These are phyloP conservation scores for Hibiscus mutabilis DNA, from an alignment of 345 rosid genomes.

Conservation along the genomic window DNA sequence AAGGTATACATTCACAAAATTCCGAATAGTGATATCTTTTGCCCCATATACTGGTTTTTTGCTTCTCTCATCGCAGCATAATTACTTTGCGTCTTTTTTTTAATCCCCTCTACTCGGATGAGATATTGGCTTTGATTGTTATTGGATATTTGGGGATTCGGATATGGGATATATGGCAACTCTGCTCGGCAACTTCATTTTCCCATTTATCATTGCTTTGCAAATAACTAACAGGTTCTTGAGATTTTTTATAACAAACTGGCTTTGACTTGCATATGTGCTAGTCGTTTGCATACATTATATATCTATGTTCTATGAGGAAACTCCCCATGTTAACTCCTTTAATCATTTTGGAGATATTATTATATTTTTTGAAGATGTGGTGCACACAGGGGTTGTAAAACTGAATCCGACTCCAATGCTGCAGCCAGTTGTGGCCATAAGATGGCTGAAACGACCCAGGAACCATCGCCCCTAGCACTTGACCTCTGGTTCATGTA, in stretches of 20 bases:
- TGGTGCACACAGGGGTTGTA: conserved; percentile 56
- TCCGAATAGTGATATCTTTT: too few species aligned
- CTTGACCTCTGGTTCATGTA: conserved; percentile 80
- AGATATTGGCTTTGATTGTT: neutral
- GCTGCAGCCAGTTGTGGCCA: conserved; percentile 70
- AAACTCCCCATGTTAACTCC: neutral
- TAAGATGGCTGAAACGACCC: conserved; percentile 66
- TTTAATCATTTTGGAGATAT: neutral
- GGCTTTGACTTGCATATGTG: neutral
- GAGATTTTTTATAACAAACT: neutral
- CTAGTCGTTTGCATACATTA: neutral
- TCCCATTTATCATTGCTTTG: neutral
- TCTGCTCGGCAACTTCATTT: too few species aligned
- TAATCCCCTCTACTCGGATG: too few species aligned
- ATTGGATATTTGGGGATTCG: too few species aligned
- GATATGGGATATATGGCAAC: too few species aligned
- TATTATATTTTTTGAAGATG: conserved; percentile 28
- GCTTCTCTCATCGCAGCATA: too few species aligned
- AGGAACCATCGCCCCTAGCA: conserved; percentile 61
- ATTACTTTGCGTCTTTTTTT: too few species aligned
- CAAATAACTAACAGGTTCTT: neutral
- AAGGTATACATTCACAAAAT: too few species aligned
- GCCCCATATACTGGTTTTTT: too few species aligned
- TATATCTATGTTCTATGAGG: neutral
- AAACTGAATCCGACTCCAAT: conserved; percentile 63